Conservation (phyloP, 1,284 basidiomycete genomes). For the Papiliotrema fonsecae region DNA sequence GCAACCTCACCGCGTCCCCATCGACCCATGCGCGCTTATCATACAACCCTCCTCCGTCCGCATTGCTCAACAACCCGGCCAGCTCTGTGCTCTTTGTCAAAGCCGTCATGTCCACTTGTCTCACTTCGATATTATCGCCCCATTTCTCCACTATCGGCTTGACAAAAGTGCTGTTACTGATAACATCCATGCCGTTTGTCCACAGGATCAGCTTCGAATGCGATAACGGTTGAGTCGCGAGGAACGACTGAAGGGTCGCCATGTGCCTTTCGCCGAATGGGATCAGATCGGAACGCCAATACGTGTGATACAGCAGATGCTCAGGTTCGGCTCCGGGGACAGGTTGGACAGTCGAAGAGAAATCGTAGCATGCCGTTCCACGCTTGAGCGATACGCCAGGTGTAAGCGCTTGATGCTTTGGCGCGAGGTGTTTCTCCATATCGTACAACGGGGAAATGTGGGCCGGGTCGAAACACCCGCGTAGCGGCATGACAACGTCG, state of each 20-base stretch:
- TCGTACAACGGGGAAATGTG: constrained; percentile 61
- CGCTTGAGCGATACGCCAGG: constrained; percentile 68
- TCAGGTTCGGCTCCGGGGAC: constrained; percentile 42
- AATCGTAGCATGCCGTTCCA: constrained; percentile 82
- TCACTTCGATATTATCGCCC: constrained; percentile 64
- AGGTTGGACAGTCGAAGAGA: constrained; percentile 65
- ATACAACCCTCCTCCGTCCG: constrained; percentile 43
- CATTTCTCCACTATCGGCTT: constrained; percentile 59
- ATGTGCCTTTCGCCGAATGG: constrained; percentile 74
- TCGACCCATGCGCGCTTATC: constrained; percentile 88
- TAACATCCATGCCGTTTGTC: constrained; percentile 71
- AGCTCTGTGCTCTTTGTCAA: constrained; percentile 72
- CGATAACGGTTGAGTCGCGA: constrained; percentile 73
- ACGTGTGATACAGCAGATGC: constrained; percentile 71
- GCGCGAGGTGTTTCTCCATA: constrained; percentile 58
- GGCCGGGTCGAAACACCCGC: constrained; percentile 65
- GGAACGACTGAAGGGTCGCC: constrained; percentile 80
- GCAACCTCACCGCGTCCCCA: constrained; percentile 76
- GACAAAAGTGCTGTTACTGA: constrained; percentile 57
- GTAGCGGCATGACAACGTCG: constrained; percentile 44
- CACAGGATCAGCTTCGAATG: constrained; percentile 69
- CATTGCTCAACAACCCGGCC: constrained; percentile 53
- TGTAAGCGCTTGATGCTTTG: constrained; percentile 64
- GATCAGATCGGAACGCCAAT: constrained; percentile 80
- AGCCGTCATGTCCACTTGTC: constrained; percentile 60